Percentiles rank a stretch among this genome's conserved stretches.
Conservation (phyloP, 2,329 filamentous ascomycete genomes). For the Zymoseptoria ardabiliae region DNA sequence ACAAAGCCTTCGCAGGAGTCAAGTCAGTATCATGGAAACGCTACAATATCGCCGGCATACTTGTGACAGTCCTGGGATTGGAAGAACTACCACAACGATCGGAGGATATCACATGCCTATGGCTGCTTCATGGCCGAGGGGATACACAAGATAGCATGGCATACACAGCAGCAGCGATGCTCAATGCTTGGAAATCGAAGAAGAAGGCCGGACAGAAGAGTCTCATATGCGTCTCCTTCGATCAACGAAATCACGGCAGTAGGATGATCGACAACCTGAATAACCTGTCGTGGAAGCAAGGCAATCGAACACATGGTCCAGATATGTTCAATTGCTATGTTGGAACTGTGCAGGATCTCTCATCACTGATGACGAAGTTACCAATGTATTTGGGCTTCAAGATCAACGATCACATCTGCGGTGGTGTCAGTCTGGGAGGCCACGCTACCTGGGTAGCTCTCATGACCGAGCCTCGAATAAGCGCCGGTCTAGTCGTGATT, state of each 20-base stretch:
- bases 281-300: constrained; percentile 72
- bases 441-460: constrained; percentile 82
- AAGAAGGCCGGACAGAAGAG: constrained; percentile 40
- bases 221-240: constrained; percentile 76
- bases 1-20: constrained; percentile 25
- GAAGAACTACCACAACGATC: constrained; percentile 54
- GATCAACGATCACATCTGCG: constrained; percentile 59
- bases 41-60: constrained; percentile 68
- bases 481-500: constrained; percentile 71
- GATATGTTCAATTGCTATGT: constrained; percentile 83
- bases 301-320: constrained; percentile 74
- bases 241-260: constrained; percentile 86
- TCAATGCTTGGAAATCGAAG: constrained; percentile 59
- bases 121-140: constrained; percentile 79
- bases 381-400: constrained; percentile 57
- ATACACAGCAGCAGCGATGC: constrained; percentile 59
- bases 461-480: constrained; percentile 69
- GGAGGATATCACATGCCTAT: constrained; percentile 66
- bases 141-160: constrained; percentile 66
- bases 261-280: constrained; percentile 58
- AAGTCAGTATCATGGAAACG: constrained; percentile 54
- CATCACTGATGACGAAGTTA: constrained; percentile 67
- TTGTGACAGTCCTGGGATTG: constrained; percentile 74
- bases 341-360: constrained; percentile 67
- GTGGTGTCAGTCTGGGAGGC: constrained; percentile 80